A percentile compares a stretch with the other conserved stretches of the same genome.
phyloP scores from a whole-genome alignment of 2,329 filamentous ascomycete genomes.

The Exophiala bonariae region DNA sequence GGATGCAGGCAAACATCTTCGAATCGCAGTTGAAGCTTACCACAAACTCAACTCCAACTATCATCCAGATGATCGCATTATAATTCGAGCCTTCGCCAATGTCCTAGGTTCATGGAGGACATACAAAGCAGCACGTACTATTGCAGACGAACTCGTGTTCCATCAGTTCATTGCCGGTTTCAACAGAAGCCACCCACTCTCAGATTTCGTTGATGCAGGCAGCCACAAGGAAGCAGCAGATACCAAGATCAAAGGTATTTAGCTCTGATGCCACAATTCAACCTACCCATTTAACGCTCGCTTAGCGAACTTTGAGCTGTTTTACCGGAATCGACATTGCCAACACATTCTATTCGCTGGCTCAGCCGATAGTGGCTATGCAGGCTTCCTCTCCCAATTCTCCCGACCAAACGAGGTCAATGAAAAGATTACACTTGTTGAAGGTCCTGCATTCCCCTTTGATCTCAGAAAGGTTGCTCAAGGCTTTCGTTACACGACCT shows the following conservation, averaged over 20 bases:
- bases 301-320: conserved; percentile 35
- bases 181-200: conserved; percentile 39
- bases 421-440: conserved; percentile 38
- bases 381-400: conserved; percentile 40
- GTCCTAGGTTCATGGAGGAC: conserved; percentile 36
- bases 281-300: conserved; percentile 14
- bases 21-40: conserved; percentile 16
- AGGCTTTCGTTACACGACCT: conserved; percentile 38
- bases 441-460: conserved; percentile 40
- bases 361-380: conserved; percentile 45
- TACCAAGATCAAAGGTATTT: conserved; percentile 45
- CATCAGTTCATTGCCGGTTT: conserved; percentile 42
- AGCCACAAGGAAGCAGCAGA: conserved; percentile 46
- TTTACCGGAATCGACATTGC: conserved; percentile 41
- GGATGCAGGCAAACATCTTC: conserved; percentile 24
- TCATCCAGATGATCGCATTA: conserved; percentile 31
- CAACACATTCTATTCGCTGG: conserved; percentile 43
- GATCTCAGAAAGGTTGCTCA: conserved; percentile 34
- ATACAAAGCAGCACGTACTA: conserved; percentile 32
- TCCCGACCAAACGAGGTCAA: conserved; percentile 27
- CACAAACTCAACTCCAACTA: conserved; percentile 18
- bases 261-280: too few relatives aligned
- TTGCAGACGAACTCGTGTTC: conserved; percentile 30
- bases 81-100: conserved; percentile 43
- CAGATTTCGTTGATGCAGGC: conserved; percentile 45